Base-by-base conservation (phyloP, 495 filamentous ascomycete species). In the Parachaetomium inaequale region DNA sequence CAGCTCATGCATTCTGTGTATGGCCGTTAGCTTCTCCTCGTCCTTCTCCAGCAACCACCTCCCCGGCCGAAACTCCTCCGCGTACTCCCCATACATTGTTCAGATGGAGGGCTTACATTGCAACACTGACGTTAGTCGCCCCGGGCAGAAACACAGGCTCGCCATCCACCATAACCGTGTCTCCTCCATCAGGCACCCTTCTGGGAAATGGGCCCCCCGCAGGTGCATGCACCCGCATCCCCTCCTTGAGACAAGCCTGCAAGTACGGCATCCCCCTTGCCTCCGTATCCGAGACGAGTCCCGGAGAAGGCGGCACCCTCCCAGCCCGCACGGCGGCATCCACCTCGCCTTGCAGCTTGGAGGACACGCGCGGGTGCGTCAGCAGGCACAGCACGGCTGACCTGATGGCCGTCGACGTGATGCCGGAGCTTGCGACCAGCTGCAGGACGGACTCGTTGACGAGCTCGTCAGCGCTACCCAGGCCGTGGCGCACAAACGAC, bases 91-190 rank as follows among this genome's bases (percentile, higher is more conserved):
- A 23, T 14, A 53, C 17, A 53, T 53, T 53, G 15, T 34, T 17
- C 17, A 19, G 28, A 11, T 21, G 50, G 17, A 34, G 4, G 17
- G 29, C 29, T 7, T 21, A 53, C n/a, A 6, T 14, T 6, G 50
- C 28, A 11, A 34, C 31, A 23, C 50, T 31, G n/a, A 53, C 15
- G 50, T 53, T 53, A 14, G 50, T 23, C 1, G 29, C 50, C 0
- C 50, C 50, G 2, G 50, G 29, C 7, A 53, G 7, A 26, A 53
- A 53, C 4, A 53, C 50, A 3, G 50, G 29, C 4, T 53, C 34
- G 17, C 50, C 50, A 28, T 53, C 50, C 29, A 53, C 29, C 28
- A 53, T 6, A 17, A 53, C 50, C 28, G 50, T 53, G n/a, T 53
- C 50, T 1, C 50, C 50, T 1, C 50, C 29, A 7, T 32, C 29